phyloP scores from a whole-genome alignment of 2,329 filamentous ascomycete species.

The Dothistroma septosporum region DNA sequence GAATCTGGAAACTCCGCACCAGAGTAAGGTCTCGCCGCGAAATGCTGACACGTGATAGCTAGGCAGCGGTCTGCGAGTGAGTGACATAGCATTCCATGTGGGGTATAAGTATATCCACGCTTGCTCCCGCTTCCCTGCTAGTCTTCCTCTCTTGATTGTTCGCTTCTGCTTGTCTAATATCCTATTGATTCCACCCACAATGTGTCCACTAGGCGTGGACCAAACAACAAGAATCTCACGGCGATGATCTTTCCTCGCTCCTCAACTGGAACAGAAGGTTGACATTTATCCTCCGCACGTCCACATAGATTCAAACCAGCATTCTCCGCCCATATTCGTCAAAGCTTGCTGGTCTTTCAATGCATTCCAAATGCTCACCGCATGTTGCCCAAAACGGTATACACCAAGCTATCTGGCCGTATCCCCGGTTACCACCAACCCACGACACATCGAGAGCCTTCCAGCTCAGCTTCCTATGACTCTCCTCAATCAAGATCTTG shows the following conservation, averaged over 20 bases:
- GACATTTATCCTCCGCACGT: neutral
- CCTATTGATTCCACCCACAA: neutral
- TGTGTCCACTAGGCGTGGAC: slow-evolving; percentile 1
- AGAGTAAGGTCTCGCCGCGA: no score
- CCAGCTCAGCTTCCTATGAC: slow-evolving; percentile 7
- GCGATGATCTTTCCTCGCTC: neutral
- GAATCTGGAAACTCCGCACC: no score
- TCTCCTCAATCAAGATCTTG: neutral
- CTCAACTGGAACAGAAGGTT: neutral
- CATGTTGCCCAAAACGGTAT: neutral
- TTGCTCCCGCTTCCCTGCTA: neutral
- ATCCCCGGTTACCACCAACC: neutral
- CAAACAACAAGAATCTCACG: neutral
- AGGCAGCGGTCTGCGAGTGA: slow-evolving; percentile 1
- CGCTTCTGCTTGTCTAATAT: neutral
- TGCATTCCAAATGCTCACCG: neutral
- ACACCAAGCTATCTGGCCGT: neutral
- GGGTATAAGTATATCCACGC: neutral
- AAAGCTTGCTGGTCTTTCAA: neutral
- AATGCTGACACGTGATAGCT: neutral
- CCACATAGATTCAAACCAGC: no score
- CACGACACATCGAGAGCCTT: slow-evolving; percentile 5
- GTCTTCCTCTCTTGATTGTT: neutral
- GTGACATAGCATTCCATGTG: neutral
- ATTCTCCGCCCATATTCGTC: neutral